Base-by-base conservation (phyloP, 2,329 filamentous ascomycete species). In the Nectriaceae sp. region DNA sequence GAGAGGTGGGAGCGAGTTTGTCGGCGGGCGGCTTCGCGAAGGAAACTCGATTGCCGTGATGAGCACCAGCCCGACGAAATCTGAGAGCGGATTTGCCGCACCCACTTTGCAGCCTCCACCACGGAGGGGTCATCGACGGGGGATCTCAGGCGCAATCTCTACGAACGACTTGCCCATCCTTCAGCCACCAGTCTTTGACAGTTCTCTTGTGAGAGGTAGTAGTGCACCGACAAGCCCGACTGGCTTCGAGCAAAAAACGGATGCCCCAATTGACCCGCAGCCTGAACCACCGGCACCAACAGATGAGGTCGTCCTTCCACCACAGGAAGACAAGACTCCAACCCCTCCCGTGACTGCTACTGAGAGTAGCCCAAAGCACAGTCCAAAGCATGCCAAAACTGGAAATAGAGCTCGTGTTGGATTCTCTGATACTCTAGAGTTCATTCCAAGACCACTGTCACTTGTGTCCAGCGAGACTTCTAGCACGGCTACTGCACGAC, bases 401-500 rank as follows among this genome's bases (percentile, higher is more conserved):
- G 49, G 52, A 8, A 76, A 78, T 4, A 80, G 84, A 50, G 80
- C 84, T 36, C 78, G 88, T 11, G 90, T 96, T 39, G 89, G 88
- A 1, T 96, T 96, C 63, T 90, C 89, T 1, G 90, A 95, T 54
- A 88, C 83, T 11, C 77, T 95, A 21, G 89, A 95, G 66, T 91
- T 88, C 54, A 92, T 92, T 59, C 88, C 88, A 4, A 82, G 90
- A 11, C 91, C 92, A 1, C 71, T 95, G 16, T 96, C 92, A 2
- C 76, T 92, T 18, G 84, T 95, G 13, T 96, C 90, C 2, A 92
- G 85, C 18, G 90, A 94, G 65, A 90, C 89, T 0, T 87, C 90
- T 39, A 91, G 86, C 63, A 94, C 88, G 3, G 73, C 83, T 45
- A 90, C 89, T 1, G 78, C 85, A 16, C 80, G 84, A 21, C 79